Conservation (phyloP, 164 flowering plant species). For the Berberis thunbergii region DNA sequence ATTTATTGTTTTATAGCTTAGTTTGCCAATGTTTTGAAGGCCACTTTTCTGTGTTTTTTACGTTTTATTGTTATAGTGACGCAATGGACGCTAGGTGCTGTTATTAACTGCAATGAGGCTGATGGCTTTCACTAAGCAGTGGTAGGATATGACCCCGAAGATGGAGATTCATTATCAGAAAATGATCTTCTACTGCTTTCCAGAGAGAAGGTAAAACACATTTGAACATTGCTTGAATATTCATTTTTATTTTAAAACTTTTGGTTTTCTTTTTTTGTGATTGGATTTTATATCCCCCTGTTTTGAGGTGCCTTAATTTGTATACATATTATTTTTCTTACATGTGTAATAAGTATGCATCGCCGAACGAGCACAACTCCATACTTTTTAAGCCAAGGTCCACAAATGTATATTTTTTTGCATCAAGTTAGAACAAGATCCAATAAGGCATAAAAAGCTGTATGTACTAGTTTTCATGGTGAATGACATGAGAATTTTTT, state of each 20-base stretch:
- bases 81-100: conserved; percentile 33
- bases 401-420: no score
- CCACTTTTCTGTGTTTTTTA: not conserved
- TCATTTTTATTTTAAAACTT: not conserved
- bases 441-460: no score
- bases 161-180: conserved; percentile 30
- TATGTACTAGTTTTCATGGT: no score
- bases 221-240: not conserved
- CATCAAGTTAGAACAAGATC: no score
- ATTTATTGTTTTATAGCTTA: not conserved
- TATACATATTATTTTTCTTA: no score
- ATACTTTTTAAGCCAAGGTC: no score
- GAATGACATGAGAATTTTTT: not conserved
- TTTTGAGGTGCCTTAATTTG: no score
- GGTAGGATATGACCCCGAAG: conserved; percentile 26
- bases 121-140: conserved; percentile 55
- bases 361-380: no score
- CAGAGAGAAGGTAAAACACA: conserved; percentile 42
- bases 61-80: conserved; percentile 23
- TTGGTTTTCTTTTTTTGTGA: no score
- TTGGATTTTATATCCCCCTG: no score
- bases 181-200: conserved; percentile 73
- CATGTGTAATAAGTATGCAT: no score
- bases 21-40: not conserved
- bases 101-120: conserved; percentile 38